Evolutionary conservation across 192 early-diverging fungal genomes (phyloP).

Genomic region (Polychytrium aggregatum): DNA sequence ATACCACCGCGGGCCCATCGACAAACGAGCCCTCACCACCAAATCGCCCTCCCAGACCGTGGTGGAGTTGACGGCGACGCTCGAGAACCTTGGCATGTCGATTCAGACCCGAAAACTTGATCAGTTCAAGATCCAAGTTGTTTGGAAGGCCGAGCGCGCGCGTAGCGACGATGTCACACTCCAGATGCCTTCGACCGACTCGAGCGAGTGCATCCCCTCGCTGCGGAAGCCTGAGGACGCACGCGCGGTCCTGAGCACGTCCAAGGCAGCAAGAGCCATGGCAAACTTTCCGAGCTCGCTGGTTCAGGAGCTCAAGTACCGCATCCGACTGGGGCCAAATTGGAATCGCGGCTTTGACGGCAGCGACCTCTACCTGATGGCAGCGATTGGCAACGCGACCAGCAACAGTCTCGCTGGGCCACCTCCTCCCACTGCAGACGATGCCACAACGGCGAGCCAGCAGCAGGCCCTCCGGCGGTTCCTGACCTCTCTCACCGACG

Average conservation of each 20-base stretch:
- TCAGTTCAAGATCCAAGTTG: conserved; percentile 30
- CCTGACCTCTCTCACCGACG: conserved; percentile 79
- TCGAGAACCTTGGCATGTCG: conserved; percentile 24
- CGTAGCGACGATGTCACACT: too few species aligned
- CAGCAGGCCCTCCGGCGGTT: conserved; percentile 57
- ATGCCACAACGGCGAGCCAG: conserved; percentile 60
- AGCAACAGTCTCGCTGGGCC: conserved; percentile 54
- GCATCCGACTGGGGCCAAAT: conserved; percentile 18
- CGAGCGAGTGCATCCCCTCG: too few species aligned
- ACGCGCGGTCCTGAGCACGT: too few species aligned
- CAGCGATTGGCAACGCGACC: background rate
- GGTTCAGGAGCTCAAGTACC: conserved; percentile 16
- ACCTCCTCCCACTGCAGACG: conserved; percentile 66
- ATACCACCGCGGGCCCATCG: conserved; percentile 37
- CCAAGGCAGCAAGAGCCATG: too few species aligned
- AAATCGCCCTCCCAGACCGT: conserved; percentile 12
- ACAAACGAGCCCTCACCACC: conserved; percentile 25
- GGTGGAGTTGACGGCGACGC: conserved; percentile 11
- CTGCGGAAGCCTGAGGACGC: too few species aligned
- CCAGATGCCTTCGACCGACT: too few species aligned
- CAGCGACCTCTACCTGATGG: too few species aligned
- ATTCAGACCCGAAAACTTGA: conserved; percentile 13
- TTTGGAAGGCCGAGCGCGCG: conserved; percentile 6
- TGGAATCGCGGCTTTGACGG: conserved; percentile 28
- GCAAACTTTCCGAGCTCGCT: conserved; percentile 27